These are phyloP conservation scores for Hypocreales sp. DNA, from an alignment of 2,329 filamentous ascomycete genomes.

Conservation along the genomic window DNA sequence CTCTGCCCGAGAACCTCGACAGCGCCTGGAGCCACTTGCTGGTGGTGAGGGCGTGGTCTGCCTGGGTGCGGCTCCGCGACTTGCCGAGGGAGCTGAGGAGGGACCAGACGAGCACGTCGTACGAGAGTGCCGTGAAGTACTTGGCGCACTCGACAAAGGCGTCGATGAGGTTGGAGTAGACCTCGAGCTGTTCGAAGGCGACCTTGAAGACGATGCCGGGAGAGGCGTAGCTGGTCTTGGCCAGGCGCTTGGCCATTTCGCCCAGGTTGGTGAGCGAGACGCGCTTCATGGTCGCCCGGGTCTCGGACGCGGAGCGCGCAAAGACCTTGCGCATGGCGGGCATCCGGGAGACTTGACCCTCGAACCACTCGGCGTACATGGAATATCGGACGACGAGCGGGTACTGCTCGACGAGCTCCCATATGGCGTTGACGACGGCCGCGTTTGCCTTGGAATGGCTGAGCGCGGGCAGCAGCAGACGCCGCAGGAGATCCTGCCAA, in stretches of 20 bases:
- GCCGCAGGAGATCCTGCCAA: constrained; percentile 74
- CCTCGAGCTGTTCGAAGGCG: constrained; percentile 79
- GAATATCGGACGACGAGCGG: constrained; percentile 64
- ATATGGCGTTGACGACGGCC: constrained; percentile 72
- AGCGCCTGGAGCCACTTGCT: constrained; percentile 86
- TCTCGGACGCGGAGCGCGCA: constrained; percentile 60
- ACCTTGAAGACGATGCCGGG: constrained; percentile 86
- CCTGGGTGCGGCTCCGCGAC: constrained; percentile 46
- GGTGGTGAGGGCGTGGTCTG: constrained; percentile 52
- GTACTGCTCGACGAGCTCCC: constrained; percentile 66
- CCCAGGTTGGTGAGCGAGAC: constrained; percentile 77
- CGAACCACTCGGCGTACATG: constrained; percentile 90
- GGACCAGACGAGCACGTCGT: constrained; percentile 88
- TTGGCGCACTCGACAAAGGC: constrained; percentile 88
- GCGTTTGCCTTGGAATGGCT: constrained; percentile 78
- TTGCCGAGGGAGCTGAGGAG: constrained; percentile 61
- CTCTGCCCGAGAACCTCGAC: constrained; percentile 78
- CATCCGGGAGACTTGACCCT: constrained; percentile 58
- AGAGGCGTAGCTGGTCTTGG: constrained; percentile 82
- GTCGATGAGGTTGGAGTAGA: constrained; percentile 88
- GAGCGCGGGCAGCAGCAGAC: constrained; percentile 74
- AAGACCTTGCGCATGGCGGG: constrained; percentile 71
- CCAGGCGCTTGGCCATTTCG: constrained; percentile 73
- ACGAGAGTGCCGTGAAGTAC: constrained; percentile 85
- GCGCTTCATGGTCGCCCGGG: constrained; percentile 73